Evolutionary conservation across 495 filamentous ascomycete species (phyloP).

Genomic region (Ascobolus immersus): DNA sequence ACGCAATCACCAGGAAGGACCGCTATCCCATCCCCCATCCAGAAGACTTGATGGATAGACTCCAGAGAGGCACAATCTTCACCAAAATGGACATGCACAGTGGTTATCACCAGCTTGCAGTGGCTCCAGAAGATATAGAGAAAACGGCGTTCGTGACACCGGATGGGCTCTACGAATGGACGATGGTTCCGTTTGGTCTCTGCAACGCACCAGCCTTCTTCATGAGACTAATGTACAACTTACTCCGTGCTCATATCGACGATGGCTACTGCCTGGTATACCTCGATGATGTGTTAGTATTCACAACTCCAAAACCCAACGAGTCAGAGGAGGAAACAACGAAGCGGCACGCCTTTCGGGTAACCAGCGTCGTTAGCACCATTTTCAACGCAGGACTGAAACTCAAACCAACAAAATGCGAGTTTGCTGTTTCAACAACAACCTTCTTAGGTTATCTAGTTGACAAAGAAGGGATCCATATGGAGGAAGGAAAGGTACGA

Average conservation of each 20-base stretch:
- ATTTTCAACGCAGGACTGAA: too few species aligned
- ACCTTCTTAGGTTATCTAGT: too few species aligned
- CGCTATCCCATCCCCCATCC: constrained; percentile 22
- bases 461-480: too few species aligned
- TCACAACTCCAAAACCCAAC: neutral
- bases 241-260: constrained; percentile 5
- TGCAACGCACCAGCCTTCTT: constrained; percentile 11
- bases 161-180: constrained; percentile 1
- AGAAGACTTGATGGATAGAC: constrained; percentile 18
- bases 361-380: too few species aligned
- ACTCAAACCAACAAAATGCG: too few species aligned
- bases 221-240: constrained; percentile 14
- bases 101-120: constrained; percentile 8
- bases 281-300: constrained; percentile 2
- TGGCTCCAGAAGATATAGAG: constrained; percentile 12
- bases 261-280: neutral
- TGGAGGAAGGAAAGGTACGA: too few species aligned
- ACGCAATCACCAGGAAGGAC: constrained; percentile 21
- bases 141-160: constrained; percentile 14
- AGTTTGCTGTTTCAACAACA: too few species aligned
- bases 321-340: too few species aligned
- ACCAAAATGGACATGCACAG: neutral
- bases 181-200: constrained; percentile 9
- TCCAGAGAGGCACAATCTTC: constrained; percentile 13
- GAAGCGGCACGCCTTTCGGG: too few species aligned